phyloP scores from a whole-genome alignment of 202 grass and related monocot genomes.

The Panicum virgatum region DNA sequence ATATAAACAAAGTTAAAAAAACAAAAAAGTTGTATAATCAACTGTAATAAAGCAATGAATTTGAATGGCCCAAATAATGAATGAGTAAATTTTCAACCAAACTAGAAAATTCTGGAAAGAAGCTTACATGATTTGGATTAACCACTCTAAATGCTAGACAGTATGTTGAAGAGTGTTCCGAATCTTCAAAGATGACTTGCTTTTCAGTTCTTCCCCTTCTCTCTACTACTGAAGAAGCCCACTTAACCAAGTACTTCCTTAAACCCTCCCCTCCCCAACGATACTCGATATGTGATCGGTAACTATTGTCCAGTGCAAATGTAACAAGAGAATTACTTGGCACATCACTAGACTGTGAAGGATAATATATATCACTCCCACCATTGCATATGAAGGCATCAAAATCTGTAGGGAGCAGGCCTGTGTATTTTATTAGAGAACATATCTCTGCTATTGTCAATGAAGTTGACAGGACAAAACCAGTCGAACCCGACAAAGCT shows the following conservation, averaged over 20 bases:
- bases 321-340: conserved; percentile 62
- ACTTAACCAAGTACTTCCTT: conserved; percentile 87
- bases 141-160: conserved; percentile 86
- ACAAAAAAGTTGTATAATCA: conserved; percentile 15
- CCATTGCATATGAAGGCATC: conserved; percentile 98
- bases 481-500: conserved; percentile 57
- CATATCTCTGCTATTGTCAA: conserved; percentile 77
- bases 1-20: conserved; percentile 34
- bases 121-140: conserved; percentile 84
- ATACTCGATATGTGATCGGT: conserved; percentile 89
- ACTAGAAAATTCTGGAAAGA: conserved; percentile 31
- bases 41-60: conserved; percentile 18
- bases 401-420: conserved; percentile 84
- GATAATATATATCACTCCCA: conserved; percentile 96
- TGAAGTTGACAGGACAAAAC: conserved; percentile 81
- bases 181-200: conserved; percentile 79
- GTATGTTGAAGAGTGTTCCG: conserved; percentile 73
- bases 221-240: conserved; percentile 68
- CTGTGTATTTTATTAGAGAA: conserved; percentile 58
- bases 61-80: not conserved
- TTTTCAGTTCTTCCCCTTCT: conserved; percentile 76
- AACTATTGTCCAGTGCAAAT: conserved; percentile 78
- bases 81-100: conserved; percentile 22
- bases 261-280: conserved; percentile 97
- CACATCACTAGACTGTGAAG: conserved; percentile 63